Base-by-base conservation (phyloP, 1,139 yeast genomes). In the Geotrichum reessii region DNA sequence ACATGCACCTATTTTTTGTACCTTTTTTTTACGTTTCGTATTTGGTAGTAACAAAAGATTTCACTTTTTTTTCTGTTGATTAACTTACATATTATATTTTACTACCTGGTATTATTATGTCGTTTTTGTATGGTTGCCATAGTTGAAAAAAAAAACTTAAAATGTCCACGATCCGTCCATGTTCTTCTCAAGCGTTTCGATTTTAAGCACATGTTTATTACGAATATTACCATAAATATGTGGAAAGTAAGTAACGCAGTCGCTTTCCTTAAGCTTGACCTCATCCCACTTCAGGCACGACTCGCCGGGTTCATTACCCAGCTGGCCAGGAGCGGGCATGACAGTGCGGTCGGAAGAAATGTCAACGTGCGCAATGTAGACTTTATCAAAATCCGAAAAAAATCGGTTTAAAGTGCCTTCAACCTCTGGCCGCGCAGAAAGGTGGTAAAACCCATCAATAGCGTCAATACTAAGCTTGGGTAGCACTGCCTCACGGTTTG, bases 361-460 rank as follows among this genome's bases (percentile, higher is more conserved):
- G 48, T 68, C 66, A 21, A 69, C 58, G 52, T 64, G 63, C 47
- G 68, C 64, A 51, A 69, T 54, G 17, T 59, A 59, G n/a, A 69
- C 71, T 48, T 64, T 59, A 3, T 62, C 59, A 17, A 51, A 58
- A 50, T 60, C 56, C 46, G 50, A 27, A 47, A 66, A 69, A 57
- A 61, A 68, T 44, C 61, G 58, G 59, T 66, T 62, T 48, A 69
- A 61, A 6, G 71, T 66, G 42, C 65, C 70, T 9, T 53, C 63
- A 17, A 68, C 59, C 58, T 68, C 71, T 8, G 62, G 63, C 19
- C 58, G 58, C 25, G 70, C 64, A 19, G 70, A 67, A 46, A 69
- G 63, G 53, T 69, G 72, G 50, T 69, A 67, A 58, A 63, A 69
- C 8, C 72, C 72, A 55, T 68, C 71, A 50, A 64, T 63, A n/a